Evolutionary conservation across 2,329 filamentous ascomycete genomes (phyloP).

Genomic region (Cryphonectria japonica): DNA sequence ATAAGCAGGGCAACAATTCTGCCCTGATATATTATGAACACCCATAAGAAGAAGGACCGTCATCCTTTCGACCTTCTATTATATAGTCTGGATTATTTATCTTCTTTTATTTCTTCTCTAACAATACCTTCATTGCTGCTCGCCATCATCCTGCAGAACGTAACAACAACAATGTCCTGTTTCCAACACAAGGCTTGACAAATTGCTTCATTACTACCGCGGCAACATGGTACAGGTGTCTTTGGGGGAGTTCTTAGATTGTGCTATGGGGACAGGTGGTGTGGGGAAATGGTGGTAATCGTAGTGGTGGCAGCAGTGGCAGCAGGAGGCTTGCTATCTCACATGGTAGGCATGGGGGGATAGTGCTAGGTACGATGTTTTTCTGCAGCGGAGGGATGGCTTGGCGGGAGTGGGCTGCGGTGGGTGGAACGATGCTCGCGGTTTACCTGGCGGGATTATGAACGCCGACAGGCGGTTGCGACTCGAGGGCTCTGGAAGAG

Average conservation of each 20-base stretch:
- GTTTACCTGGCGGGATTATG: not conserved
- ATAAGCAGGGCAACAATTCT: not conserved
- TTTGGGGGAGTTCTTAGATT: slow-evolving; percentile 6
- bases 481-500: not conserved
- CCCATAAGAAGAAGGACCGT: not conserved
- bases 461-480: not conserved
- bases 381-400: not conserved
- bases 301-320: not conserved
- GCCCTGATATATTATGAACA: not conserved
- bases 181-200: not conserved
- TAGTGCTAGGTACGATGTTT: not conserved
- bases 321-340: not conserved
- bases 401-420: not conserved
- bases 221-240: slow-evolving; percentile 10
- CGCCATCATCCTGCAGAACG: not conserved
- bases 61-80: not conserved
- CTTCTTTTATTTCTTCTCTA: not conserved
- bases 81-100: too few species aligned
- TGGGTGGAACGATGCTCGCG: not conserved
- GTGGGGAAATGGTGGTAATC: not conserved
- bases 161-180: not conserved
- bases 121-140: too few species aligned
- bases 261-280: not conserved
- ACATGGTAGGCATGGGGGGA: not conserved
- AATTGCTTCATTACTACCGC: not conserved